phyloP scores from a whole-genome alignment of 345 rosid genomes.

The Gossypium longicalyx region DNA sequence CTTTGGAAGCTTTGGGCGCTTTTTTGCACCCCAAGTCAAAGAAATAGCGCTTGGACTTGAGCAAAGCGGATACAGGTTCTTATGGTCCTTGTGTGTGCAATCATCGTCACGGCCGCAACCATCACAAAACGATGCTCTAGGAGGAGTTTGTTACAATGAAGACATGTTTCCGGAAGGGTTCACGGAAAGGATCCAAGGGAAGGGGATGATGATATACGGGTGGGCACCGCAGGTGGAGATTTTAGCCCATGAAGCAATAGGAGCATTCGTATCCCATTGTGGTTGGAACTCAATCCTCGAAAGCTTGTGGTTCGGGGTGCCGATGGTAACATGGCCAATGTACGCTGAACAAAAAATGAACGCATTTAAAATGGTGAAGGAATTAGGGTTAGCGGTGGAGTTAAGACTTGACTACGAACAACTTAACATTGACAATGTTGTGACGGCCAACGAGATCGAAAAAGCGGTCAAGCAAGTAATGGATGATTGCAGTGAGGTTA shows the following conservation, averaged over 20 bases:
- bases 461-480: background rate
- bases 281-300: background rate
- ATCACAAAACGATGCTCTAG: background rate
- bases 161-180: too few species aligned
- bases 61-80: too few species aligned
- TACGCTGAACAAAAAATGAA: slow-evolving; percentile 13
- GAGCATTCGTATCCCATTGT: slow-evolving; percentile 2
- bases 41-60: too few species aligned
- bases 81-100: too few species aligned
- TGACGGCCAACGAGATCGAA: background rate
- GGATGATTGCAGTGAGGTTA: background rate
- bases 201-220: background rate
- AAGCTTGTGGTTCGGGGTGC: slow-evolving; percentile 16
- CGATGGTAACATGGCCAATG: slow-evolving; percentile 14
- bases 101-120: too few species aligned
- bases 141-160: too few species aligned
- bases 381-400: background rate
- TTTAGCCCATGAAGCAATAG: slow-evolving; percentile 20
- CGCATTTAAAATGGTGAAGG: background rate
- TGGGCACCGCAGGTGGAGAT: background rate
- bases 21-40: slow-evolving; percentile 13
- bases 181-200: too few species aligned
- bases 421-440: background rate
- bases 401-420: background rate
- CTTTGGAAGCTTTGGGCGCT: too few species aligned